Evolutionary conservation across 2,329 filamentous ascomycete species (phyloP).

Genomic region (Dendrostoma leiphaemia): DNA sequence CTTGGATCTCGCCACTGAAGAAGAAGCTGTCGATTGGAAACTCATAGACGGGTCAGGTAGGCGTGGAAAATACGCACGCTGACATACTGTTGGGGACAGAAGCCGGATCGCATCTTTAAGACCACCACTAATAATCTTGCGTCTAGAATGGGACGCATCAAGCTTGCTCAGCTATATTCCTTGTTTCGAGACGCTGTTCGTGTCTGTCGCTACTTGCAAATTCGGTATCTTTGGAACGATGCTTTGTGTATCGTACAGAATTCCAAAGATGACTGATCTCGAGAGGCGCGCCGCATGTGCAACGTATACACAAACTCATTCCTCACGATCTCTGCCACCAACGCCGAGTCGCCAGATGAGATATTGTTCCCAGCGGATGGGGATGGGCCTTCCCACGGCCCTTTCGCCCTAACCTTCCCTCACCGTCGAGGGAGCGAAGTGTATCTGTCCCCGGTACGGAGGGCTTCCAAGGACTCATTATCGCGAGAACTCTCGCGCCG

Average conservation of each 20-base stretch:
- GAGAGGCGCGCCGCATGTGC: not conserved
- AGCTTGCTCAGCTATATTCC: not conserved
- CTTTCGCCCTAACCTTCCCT: not conserved
- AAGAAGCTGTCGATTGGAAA: not conserved
- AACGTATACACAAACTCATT: not conserved
- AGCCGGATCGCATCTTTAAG: not conserved
- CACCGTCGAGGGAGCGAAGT: not conserved
- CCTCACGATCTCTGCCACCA: not conserved
- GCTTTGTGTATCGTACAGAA: slow-evolving; percentile 1
- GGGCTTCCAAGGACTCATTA: too few species aligned
- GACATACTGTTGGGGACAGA: not conserved
- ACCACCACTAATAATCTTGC: not conserved
- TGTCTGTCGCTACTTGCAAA: not conserved
- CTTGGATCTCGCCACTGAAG: not conserved
- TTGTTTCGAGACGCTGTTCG: not conserved
- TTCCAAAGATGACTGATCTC: not conserved
- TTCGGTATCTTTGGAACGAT: not conserved
- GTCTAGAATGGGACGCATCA: not conserved
- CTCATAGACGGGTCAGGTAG: not conserved
- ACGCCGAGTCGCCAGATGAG: not conserved
- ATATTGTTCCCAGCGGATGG: not conserved
- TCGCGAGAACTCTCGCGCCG: not conserved
- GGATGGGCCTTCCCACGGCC: not conserved
- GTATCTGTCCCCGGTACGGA: not conserved
- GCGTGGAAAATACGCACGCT: not conserved